phyloP scores from a whole-genome alignment of 1,284 basidiomycete genomes.

The Ganoderma multipileum region DNA sequence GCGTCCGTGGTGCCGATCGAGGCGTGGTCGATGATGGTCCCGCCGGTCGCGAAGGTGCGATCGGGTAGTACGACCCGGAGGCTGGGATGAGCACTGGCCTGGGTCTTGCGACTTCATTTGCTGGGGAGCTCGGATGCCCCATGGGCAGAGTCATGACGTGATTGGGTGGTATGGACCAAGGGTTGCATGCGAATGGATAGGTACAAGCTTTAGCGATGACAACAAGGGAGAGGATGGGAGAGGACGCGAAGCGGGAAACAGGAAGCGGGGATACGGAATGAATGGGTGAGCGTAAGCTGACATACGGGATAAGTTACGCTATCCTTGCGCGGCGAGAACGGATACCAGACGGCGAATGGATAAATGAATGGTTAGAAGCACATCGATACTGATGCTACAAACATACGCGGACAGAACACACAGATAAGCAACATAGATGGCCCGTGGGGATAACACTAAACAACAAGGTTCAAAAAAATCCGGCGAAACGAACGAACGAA shows the following conservation, averaged over 20 bases:
- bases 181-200: background rate
- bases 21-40: background rate
- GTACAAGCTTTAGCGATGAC: background rate
- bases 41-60: background rate
- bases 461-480: background rate
- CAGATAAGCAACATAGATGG: background rate
- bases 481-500: background rate
- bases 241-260: background rate
- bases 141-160: background rate
- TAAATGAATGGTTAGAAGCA: background rate
- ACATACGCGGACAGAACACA: background rate
- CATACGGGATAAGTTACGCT: constrained; percentile 8
- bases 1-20: background rate
- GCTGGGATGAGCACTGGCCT: background rate
- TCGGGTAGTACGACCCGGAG: background rate
- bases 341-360: background rate
- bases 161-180: background rate
- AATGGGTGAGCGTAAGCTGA: background rate
- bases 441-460: background rate
- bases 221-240: too few species aligned
- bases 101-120: background rate
- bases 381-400: background rate
- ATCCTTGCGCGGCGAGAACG: background rate
- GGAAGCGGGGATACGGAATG: background rate
- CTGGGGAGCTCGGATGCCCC: background rate